These are phyloP conservation scores for Lentinus brumalis DNA, from an alignment of 768 basidiomycete genomes.

Conservation along the genomic window DNA sequence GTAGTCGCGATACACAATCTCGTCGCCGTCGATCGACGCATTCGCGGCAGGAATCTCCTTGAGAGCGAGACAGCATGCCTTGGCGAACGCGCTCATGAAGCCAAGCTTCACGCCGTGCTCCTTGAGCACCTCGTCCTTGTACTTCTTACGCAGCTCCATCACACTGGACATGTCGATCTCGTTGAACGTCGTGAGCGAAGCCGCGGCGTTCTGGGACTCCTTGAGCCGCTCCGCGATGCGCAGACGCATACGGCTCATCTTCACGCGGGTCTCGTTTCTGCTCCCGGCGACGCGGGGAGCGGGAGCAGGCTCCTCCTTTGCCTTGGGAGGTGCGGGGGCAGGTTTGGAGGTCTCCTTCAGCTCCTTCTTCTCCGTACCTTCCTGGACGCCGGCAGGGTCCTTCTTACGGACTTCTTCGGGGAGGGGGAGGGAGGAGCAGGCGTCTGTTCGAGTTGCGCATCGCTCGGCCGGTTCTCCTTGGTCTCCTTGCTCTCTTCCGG, in stretches of 20 bases:
- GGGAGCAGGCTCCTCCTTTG: constrained; percentile 31
- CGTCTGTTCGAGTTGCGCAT: constrained; percentile 46
- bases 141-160: constrained; percentile 89
- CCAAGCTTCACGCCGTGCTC: constrained; percentile 95
- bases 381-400: constrained; percentile 33
- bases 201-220: constrained; percentile 96
- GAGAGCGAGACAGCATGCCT: constrained; percentile 80
- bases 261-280: constrained; percentile 90
- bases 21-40: constrained; percentile 91
- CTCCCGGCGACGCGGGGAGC: constrained; percentile 47
- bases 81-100: constrained; percentile 97
- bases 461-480: constrained; percentile 47
- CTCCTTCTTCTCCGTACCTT: constrained; percentile 37
- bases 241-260: constrained; percentile 98
- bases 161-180: constrained; percentile 99
- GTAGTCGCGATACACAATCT: constrained; percentile 90
- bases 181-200: constrained; percentile 97
- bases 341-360: constrained; percentile 37
- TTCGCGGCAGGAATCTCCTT: constrained; percentile 94
- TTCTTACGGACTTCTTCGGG: constrained; percentile 29
- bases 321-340: constrained; percentile 25
- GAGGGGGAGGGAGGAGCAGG: constrained; percentile 49
- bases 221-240: constrained; percentile 98
- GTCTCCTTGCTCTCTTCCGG: constrained; percentile 29
- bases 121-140: constrained; percentile 91